Evolutionary conservation across 208 protist species (phyloP), one percentile per base, ranked within the genome.

Genomic region (Naegleria fowleri): DNA sequence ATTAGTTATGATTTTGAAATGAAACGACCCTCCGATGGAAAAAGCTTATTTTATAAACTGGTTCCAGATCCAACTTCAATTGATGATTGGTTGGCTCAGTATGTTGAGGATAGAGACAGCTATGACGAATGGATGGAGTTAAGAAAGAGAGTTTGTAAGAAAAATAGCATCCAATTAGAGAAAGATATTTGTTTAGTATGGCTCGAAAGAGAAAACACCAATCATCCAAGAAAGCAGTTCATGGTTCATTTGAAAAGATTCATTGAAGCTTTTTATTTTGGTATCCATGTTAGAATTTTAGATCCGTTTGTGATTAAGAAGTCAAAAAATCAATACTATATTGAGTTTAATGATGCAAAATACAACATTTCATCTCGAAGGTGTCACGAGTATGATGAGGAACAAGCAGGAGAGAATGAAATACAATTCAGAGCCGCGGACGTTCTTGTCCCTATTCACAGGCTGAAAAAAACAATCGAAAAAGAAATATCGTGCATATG

Each of bases 81-180:
- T 19, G 83, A 87, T 55, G 83, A 87, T 55, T 87, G 83, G 83
- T 19, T 87, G 83, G 83, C 83, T 29, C 83, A 87, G 22, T 87
- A 55, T 87, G 83, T 55, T 4, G 83, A 87, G 83, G 83, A 87
- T 55, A 15, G 48, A 15, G 83, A 87, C 19, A 87, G 19, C 1
- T 87, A n/a, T 55, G 43, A 48, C 22, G 83, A 55, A 29, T 87
- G 83, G 83, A 87, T 29, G 11, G 48, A 29, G 2, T 29, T 67
- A 13, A 67, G 55, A 29, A 67, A 67, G 55, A 67, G 22, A 67
- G 22, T 67, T 67, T 15, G 19, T 67, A 29, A 29, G 22, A 67
- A 67, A 29, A 67, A 67, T 67, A 48, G 5, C 5, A 29, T 67
- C 19, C 55, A 19, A 3, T 67, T 67, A 13, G 22, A 67, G 55